Evolutionary conservation across 2,329 filamentous ascomycete genomes (phyloP), one percentile per base, ranked within the genome.

Genomic region (Colletotrichum limetticola): DNA sequence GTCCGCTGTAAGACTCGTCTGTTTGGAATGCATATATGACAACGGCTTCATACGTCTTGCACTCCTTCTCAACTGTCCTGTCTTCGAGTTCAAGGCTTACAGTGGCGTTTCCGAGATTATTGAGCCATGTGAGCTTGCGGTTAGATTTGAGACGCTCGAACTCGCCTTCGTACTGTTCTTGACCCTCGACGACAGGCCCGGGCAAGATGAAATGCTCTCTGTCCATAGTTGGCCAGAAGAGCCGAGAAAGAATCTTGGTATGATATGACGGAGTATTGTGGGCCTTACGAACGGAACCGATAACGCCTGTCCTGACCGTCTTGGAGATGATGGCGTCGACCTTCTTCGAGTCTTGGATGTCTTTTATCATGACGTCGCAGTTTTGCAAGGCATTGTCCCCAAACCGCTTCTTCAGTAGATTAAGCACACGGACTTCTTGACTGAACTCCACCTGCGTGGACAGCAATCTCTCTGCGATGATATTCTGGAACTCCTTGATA

Each of bases 281-380:
- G 28, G 74, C 60, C 59, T 37, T 76, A 68, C 58, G 57, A 63
- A 76, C 75, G 74, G 76, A 59, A 55, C 78, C 70, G 7, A 66
- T 19, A 2, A 71, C 49, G 63, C 77, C 68, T 32, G 64, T 53
- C 22, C 61, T 75, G 12, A 76, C 72, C 70, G 79, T 81, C 69
- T 86, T 88, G 55, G 91, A 86, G 59, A 98, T 91, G 14, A 88
- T 85, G 8, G 86, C 84, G 79, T 98, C 94, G 72, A 97, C 90
- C 55, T 90, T 89, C 74, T 89, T 88, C 1, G 95, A 97, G 78
- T 98, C 95, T 76, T 93, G 89, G 46, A 98, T 93, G 80, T 99
- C 97, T 75, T 93, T 94, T 70, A 99, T 90, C 97, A 99, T 99
- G 78, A 99, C 97, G 80, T 99, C 96, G 82, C 95, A 98, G 61